Evolutionary conservation across 1,139 yeast genomes (phyloP), one percentile per base, ranked within the genome.

Genomic region (Taphrina pruni): DNA sequence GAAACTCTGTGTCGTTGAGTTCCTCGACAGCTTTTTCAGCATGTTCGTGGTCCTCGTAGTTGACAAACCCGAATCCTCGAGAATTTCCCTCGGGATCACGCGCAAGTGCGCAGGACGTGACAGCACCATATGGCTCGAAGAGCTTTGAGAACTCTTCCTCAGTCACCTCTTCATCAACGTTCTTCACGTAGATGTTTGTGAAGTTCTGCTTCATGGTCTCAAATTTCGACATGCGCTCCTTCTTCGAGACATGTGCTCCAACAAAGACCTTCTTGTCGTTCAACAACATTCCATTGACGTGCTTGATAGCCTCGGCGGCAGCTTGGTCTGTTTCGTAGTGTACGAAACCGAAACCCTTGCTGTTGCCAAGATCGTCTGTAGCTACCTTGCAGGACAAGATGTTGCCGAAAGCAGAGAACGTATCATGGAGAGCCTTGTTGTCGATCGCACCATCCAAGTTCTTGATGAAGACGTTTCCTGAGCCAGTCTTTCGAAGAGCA

Each of bases 391-490:
- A 92, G 70, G 98, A 93, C 82, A 94, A 85, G 76, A 95, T 93
- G 80, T 86, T 89, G 81, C 99, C 99, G 79, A 94, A 95, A 73
- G 97, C 97, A 74, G 96, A 87, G 84, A 94, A 94, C 73, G 99
- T 94, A 81, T 94, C 99, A 83, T 93, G 97, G 78, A 94, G 87
- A 77, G 97, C 97, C 87, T 94, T 94, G 91, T 94, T 94, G 83
- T 94, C 99, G 78, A 94, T 94, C 78, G 93, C 97, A 72, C 97
- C 96, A 82, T 94, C 97, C 83, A 94, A 88, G 87, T 94, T 95
- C 88, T 94, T 94, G 85, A 94, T 94, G 87, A 90, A 94, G 75
- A 95, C 89, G 86, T 94, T 94, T 78, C 97, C 97, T 75, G 91
- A 90, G 80, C 98, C 98, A 79, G 89, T 89, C 86, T 90, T 91